Percentiles rank a stretch among this genome's conserved stretches.
phyloP scores from a whole-genome alignment of 768 basidiomycete species.

The Amanita molliuscula region DNA sequence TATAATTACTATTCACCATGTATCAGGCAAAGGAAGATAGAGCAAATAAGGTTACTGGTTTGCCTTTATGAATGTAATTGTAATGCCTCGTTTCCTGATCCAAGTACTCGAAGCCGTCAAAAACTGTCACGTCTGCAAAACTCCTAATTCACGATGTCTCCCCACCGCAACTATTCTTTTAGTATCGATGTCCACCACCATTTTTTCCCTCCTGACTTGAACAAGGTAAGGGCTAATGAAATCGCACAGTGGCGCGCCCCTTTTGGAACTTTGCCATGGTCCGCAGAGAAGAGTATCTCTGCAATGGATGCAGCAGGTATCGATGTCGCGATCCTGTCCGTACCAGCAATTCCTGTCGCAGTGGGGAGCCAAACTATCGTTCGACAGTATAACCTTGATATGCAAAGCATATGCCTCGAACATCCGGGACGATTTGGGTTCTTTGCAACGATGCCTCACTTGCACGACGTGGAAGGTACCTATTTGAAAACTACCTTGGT shows the following conservation, averaged over 20 bases:
- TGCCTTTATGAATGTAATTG: not conserved
- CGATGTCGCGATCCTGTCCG: constrained; percentile 54
- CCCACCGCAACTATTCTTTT: constrained; percentile 9
- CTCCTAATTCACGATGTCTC: not conserved
- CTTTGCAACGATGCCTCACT: constrained; percentile 54
- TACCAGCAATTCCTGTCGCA: constrained; percentile 43
- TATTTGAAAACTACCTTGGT: not conserved
- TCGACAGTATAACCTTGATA: constrained; percentile 36
- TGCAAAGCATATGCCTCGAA: constrained; percentile 34
- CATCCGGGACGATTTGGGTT: constrained; percentile 57
- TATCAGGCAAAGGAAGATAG: not conserved
- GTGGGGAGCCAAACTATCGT: constrained; percentile 29
- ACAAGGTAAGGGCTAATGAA: constrained; percentile 34
- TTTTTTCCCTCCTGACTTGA: constrained; percentile 45
- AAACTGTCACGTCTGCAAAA: not conserved
- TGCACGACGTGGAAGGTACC: constrained; percentile 54
- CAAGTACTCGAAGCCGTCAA: not conserved
- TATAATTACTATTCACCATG: not conserved
- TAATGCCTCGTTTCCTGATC: not conserved
- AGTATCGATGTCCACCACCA: constrained; percentile 73
- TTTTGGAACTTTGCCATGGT: constrained; percentile 57
- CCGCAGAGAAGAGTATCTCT: constrained; percentile 41
- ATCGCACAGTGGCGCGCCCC: constrained; percentile 55
- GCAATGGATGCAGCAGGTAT: constrained; percentile 54
- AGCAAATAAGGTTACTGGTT: not conserved